Evolutionary conservation across 768 basidiomycete species (phyloP).

Genomic region (Tricholoma flavovirens): DNA sequence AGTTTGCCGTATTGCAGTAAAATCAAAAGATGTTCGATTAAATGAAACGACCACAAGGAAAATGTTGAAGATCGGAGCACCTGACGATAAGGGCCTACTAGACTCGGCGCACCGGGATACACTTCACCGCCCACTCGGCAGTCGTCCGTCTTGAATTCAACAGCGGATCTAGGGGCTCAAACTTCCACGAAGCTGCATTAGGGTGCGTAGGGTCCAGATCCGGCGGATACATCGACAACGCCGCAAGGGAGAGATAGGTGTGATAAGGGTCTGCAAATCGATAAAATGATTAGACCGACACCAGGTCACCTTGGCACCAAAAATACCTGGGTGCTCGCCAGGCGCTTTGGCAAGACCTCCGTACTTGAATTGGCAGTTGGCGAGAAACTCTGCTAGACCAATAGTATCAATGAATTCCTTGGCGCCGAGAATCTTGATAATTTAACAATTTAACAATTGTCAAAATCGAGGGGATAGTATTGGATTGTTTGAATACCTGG

Average conservation of each 20-base stretch:
- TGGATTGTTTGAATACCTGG: constrained; percentile 40
- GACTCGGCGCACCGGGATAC: constrained; percentile 36
- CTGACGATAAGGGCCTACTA: background rate
- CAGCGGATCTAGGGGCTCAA: constrained; percentile 59
- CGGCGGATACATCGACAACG: constrained; percentile 64
- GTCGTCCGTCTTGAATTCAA: constrained; percentile 69
- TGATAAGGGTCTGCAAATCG: constrained; percentile 78
- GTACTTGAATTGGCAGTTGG: constrained; percentile 76
- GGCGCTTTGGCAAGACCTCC: constrained; percentile 88
- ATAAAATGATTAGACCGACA: background rate
- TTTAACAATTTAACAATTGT: background rate
- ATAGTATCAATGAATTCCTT: constrained; percentile 49
- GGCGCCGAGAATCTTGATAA: constrained; percentile 61
- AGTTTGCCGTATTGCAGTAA: constrained; percentile 3
- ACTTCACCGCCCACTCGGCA: constrained; percentile 56
- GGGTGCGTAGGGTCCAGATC: constrained; percentile 23
- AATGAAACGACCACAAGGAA: background rate
- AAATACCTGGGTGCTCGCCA: constrained; percentile 67
- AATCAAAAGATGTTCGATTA: constrained; percentile 3
- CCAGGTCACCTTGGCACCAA: background rate
- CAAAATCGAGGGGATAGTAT: background rate
- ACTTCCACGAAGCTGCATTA: constrained; percentile 41
- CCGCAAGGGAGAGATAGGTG: constrained; percentile 86
- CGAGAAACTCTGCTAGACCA: constrained; percentile 59
- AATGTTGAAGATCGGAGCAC: background rate